Percentiles rank a stretch among this genome's conserved stretches.
Conservation (phyloP, 805 yeast genomes). For the Kregervanrija pseudodelftensis region DNA sequence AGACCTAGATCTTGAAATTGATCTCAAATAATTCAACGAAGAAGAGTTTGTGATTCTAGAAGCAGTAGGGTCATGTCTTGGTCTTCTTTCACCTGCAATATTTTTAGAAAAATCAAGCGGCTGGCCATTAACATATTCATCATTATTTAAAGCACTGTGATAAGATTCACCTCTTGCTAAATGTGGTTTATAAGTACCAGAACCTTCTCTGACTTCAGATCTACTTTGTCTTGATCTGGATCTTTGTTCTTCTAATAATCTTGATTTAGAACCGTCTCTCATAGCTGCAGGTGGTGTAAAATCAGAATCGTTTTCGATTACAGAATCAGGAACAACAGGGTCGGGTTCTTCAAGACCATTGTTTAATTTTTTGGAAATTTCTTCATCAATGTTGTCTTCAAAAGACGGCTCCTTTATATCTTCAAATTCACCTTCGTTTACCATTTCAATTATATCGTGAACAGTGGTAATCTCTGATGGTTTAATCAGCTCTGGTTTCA, state of each 20-base stretch:
- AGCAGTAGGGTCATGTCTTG: conserved; percentile 31
- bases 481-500: conserved; percentile 14
- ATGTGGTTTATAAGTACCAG: conserved; percentile 43
- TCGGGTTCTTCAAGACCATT: conserved; percentile 13
- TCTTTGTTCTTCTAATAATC: conserved; percentile 17
- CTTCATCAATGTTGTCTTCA: conserved; percentile 10
- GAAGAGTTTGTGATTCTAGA: conserved; percentile 23
- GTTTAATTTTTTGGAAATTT: conserved; percentile 1
- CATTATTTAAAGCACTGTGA: conserved; percentile 46
- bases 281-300: conserved; percentile 39
- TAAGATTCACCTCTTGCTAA: conserved; percentile 75
- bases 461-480: conserved; percentile 22
- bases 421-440: conserved; percentile 25
- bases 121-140: conserved; percentile 21
- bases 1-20: conserved; percentile 59
- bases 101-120: conserved; percentile 27
- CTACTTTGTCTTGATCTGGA: conserved; percentile 14
- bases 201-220: conserved; percentile 16
- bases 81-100: conserved; percentile 29
- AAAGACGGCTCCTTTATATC: conserved; percentile 6
- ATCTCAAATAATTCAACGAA: conserved; percentile 51
- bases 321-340: conserved; percentile 28
- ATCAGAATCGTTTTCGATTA: conserved; percentile 31
- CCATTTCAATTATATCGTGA: conserved; percentile 26
- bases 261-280: conserved; percentile 35